Conservation (phyloP, 352 stramenopile genomes). For the Globisporangium orthogonon region DNA sequence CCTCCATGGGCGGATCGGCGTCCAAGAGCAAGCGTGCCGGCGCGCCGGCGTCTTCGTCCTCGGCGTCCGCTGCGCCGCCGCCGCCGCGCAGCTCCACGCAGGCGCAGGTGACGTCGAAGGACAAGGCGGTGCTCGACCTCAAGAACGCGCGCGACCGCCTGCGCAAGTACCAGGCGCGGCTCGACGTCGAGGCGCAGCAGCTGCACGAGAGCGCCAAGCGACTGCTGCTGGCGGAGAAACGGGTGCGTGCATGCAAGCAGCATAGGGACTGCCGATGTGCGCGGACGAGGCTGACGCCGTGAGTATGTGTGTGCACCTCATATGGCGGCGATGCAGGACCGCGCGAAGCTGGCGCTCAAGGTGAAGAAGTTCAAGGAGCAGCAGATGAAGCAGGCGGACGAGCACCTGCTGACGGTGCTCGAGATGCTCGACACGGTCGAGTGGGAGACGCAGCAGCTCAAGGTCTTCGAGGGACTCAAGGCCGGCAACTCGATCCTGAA, state of each 20-base stretch:
- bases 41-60: conserved; percentile 1
- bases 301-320: neutral
- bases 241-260: conserved; percentile 17
- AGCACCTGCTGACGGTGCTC: conserved; percentile 82
- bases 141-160: conserved; percentile 87
- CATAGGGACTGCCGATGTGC: too few relatives aligned
- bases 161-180: conserved; percentile 75
- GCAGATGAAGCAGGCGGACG: conserved; percentile 83
- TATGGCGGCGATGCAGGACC: conserved; percentile 35
- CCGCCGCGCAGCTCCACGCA: conserved; percentile 21
- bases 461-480: conserved; percentile 87
- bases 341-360: conserved; percentile 81
- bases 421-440: conserved; percentile 85
- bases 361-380: conserved; percentile 89
- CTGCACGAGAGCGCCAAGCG: conserved; percentile 76
- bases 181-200: conserved; percentile 77
- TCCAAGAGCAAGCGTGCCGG: conserved; percentile 46
- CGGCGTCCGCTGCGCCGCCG: conserved; percentile 1
- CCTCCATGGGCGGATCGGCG: conserved; percentile 18
- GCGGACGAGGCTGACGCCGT: neutral
- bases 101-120: conserved; percentile 77
- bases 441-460: conserved; percentile 84
- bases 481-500: conserved; percentile 84
- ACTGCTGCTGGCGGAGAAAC: conserved; percentile 59
- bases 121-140: conserved; percentile 85